Evolutionary conservation across 106 monocot species (phyloP), one percentile per base, ranked within the genome.

Genomic region (Ottelia alismoides): DNA sequence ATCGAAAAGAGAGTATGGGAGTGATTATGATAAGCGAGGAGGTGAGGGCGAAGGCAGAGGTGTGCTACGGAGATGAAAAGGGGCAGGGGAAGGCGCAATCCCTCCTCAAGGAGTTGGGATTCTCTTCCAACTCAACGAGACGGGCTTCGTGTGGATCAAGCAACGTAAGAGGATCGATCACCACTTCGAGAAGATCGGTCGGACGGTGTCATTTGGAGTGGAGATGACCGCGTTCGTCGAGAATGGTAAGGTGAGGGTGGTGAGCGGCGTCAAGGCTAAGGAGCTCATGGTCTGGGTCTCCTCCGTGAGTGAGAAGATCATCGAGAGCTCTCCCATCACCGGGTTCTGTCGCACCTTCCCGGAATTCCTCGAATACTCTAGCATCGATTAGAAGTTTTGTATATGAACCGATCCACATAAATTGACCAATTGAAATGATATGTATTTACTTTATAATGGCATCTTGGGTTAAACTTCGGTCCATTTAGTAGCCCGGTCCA

Each of bases 331-430:
- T 11, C 58, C 67, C 32, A 40, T 68, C 1, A 47, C 55, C 3
- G 80, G 80, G 1, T 28, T 81, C 4, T 76, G 22, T 45, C 30
- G 72, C 24, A 76, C 68, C 4, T 81, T 60, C 51, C 80, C 80
- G n/a, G n/a, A n/a, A n/a, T n/a, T n/a, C n/a, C n/a, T n/a, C n/a
- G n/a, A n/a, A n/a, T n/a, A n/a, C n/a, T n/a, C n/a, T n/a, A n/a
- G n/a, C n/a, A n/a, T n/a, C n/a, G n/a, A n/a, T n/a, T n/a, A n/a
- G n/a, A n/a, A n/a, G n/a, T n/a, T n/a, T n/a, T n/a, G n/a, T n/a
- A n/a, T n/a, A n/a, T n/a, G n/a, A n/a, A n/a, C n/a, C n/a, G n/a
- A n/a, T n/a, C n/a, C n/a, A n/a, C n/a, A n/a, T n/a, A n/a, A n/a
- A n/a, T n/a, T n/a, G n/a, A n/a, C n/a, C n/a, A n/a, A n/a, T n/a